phyloP scores from a whole-genome alignment of 1,139 yeast species.

The Suhomyces yuchorum region DNA sequence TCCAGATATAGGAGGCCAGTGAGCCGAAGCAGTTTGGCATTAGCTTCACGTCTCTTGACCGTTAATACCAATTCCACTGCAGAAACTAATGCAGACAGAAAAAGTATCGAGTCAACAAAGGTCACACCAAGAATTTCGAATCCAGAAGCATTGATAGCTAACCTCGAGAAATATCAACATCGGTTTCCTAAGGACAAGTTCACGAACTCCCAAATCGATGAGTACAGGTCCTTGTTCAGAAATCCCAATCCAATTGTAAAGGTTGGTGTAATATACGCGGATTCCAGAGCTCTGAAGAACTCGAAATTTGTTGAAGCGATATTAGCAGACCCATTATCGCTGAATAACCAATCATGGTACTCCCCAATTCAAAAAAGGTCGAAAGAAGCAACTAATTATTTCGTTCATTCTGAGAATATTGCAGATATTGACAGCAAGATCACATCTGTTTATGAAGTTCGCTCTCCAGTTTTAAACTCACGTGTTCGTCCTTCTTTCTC shows the following conservation, averaged over 20 bases:
- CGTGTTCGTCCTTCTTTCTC: slow-evolving; percentile 28
- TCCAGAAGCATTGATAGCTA: slow-evolving; percentile 10
- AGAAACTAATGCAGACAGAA: background rate
- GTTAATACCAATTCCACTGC: background rate
- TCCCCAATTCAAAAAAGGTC: slow-evolving; percentile 26
- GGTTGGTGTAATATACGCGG: slow-evolving; percentile 35
- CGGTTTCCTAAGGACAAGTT: slow-evolving; percentile 32
- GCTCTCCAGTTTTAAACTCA: slow-evolving; percentile 41
- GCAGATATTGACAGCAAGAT: slow-evolving; percentile 3
- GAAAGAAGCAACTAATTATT: slow-evolving; percentile 22
- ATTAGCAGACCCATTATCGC: slow-evolving; percentile 47
- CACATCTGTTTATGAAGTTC: slow-evolving; percentile 19
- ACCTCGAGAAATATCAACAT: slow-evolving; percentile 15
- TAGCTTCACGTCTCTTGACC: background rate
- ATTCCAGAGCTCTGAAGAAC: slow-evolving; percentile 20
- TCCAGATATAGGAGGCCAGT: background rate
- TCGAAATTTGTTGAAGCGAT: slow-evolving; percentile 39
- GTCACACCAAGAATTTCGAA: background rate
- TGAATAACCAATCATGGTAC: slow-evolving; percentile 37
- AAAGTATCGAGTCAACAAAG: background rate
- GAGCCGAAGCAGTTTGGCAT: background rate
- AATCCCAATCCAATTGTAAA: slow-evolving; percentile 18
- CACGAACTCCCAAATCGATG: slow-evolving; percentile 21
- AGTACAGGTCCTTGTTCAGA: slow-evolving; percentile 14
- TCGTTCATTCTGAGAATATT: slow-evolving; percentile 20